A percentile compares a stretch with the other conserved stretches of the same genome.
phyloP scores from a whole-genome alignment of 202 grass and related monocot genomes.

The Digitaria exilis region DNA sequence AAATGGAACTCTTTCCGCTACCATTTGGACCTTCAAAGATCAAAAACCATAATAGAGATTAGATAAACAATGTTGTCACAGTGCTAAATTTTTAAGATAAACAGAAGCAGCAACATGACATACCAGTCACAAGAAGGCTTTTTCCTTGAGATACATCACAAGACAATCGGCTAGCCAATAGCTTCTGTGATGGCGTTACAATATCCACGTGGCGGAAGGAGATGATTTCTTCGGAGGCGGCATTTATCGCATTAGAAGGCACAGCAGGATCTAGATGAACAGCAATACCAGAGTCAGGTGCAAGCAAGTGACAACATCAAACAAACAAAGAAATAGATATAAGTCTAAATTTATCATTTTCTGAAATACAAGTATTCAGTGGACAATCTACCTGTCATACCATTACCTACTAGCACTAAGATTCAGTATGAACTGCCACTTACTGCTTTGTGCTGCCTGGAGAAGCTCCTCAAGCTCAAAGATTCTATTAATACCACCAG shows the following conservation, averaged over 20 bases:
- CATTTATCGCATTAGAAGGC: constrained; percentile 44
- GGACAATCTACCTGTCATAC: neutral
- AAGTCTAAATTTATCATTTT: constrained; percentile 11
- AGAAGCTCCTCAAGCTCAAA: constrained; percentile 97
- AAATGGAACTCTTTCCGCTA: constrained; percentile 99
- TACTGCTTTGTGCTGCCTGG: constrained; percentile 78
- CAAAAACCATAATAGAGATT: constrained; percentile 19
- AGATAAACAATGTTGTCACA: constrained; percentile 14
- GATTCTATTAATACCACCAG: constrained; percentile 93
- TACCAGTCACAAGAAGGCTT: constrained; percentile 99
- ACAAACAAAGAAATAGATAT: neutral
- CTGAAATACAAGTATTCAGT: constrained; percentile 18
- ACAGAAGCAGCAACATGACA: neutral
- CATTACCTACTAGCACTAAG: neutral
- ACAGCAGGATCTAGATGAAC: constrained; percentile 56
- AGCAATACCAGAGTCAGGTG: constrained; percentile 23
- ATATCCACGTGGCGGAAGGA: constrained; percentile 86
- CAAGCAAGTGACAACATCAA: constrained; percentile 36
- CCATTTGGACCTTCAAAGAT: constrained; percentile 85
- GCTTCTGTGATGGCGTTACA: constrained; percentile 83
- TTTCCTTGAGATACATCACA: constrained; percentile 78
- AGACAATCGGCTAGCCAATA: constrained; percentile 77
- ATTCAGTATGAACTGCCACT: constrained; percentile 23
- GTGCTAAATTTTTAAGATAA: constrained; percentile 10
- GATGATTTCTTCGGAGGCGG: constrained; percentile 60